phyloP scores from a whole-genome alignment of 163 green algal genomes.

The Chlamydomonas reinhardtii region DNA sequence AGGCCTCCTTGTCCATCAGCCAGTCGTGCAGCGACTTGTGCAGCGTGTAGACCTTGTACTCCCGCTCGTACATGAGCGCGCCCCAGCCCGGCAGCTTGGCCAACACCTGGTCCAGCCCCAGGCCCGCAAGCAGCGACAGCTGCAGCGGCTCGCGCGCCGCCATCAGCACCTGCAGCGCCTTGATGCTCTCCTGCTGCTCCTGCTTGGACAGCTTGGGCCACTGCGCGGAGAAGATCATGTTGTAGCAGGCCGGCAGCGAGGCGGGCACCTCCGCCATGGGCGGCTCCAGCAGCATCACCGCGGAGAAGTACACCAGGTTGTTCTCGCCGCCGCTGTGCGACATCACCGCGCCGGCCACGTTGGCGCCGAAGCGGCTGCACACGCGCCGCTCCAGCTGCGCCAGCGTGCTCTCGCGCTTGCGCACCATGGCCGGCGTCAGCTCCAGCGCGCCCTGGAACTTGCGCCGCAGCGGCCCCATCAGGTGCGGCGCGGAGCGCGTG shows the following conservation, averaged over 20 bases:
- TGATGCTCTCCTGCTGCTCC: slow-evolving; percentile 14
- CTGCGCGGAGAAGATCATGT: slow-evolving; percentile 4
- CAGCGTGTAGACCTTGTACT: slow-evolving; percentile 40
- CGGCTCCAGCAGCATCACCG: slow-evolving; percentile 38
- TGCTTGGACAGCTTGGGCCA: slow-evolving; percentile 12
- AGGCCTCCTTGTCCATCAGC: slow-evolving; percentile 1
- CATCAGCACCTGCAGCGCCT: slow-evolving; percentile 46
- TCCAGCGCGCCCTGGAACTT: slow-evolving; percentile 48
- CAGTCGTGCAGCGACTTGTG: slow-evolving; percentile 52
- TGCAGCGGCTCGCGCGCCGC: slow-evolving; percentile 41
- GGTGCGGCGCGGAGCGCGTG: slow-evolving; percentile 40
- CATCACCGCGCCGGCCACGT: slow-evolving; percentile 10
- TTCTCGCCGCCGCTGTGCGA: slow-evolving; percentile 1
- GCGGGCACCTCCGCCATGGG: slow-evolving; percentile 7
- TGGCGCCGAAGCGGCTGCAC: slow-evolving; percentile 9
- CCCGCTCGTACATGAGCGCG: slow-evolving; percentile 45
- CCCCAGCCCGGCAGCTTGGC: slow-evolving; percentile 41
- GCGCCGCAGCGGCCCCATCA: slow-evolving; percentile 38
- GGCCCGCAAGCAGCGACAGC: slow-evolving; percentile 28
- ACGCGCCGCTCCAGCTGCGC: slow-evolving; percentile 23
- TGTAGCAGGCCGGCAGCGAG: slow-evolving; percentile 16
- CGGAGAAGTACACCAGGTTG: slow-evolving; percentile 44
- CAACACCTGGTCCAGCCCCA: slow-evolving; percentile 46
- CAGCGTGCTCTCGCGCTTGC: slow-evolving; percentile 24
- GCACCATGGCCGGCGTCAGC: slow-evolving; percentile 43